Conservation (phyloP, 768 basidiomycete genomes). For the Psilocybe subaeruginosa region DNA sequence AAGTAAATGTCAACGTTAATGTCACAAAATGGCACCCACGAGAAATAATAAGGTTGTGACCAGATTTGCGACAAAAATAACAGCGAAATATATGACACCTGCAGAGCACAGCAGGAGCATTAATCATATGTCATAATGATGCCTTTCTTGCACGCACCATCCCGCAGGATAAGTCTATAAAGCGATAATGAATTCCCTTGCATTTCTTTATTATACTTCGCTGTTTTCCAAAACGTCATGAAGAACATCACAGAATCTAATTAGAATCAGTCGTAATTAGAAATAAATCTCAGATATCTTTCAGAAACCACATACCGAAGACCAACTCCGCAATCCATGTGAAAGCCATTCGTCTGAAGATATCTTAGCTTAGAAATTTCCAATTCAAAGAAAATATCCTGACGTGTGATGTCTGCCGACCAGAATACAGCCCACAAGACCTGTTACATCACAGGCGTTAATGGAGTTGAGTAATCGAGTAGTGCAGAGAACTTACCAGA, state of each 20-base stretch:
- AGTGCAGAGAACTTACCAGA: constrained; percentile 21
- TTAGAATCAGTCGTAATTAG: not conserved
- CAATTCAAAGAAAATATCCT: constrained; percentile 7
- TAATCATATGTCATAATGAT: too few species aligned
- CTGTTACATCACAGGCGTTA: constrained; percentile 16
- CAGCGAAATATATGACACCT: constrained; percentile 37
- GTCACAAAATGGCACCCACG: constrained; percentile 20
- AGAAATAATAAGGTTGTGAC: constrained; percentile 34
- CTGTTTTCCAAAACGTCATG: constrained; percentile 31
- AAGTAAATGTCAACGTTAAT: not conserved
- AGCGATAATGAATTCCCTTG: constrained; percentile 22
- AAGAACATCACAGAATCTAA: constrained; percentile 34
- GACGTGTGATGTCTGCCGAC: constrained; percentile 31
- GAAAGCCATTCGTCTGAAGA: constrained; percentile 34
- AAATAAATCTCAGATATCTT: not conserved
- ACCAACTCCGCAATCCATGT: constrained; percentile 40
- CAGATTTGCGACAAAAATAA: constrained; percentile 36
- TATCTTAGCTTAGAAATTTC: not conserved
- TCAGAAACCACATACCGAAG: constrained; percentile 27
- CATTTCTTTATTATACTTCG: constrained; percentile 18
- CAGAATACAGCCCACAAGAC: constrained; percentile 38
- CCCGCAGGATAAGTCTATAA: constrained; percentile 32
- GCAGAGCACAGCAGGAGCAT: not conserved
- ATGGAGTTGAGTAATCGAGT: not conserved
- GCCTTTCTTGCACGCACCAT: constrained; percentile 26